phyloP scores from a whole-genome alignment of 805 yeast species.

The Candida silvicultrix region DNA sequence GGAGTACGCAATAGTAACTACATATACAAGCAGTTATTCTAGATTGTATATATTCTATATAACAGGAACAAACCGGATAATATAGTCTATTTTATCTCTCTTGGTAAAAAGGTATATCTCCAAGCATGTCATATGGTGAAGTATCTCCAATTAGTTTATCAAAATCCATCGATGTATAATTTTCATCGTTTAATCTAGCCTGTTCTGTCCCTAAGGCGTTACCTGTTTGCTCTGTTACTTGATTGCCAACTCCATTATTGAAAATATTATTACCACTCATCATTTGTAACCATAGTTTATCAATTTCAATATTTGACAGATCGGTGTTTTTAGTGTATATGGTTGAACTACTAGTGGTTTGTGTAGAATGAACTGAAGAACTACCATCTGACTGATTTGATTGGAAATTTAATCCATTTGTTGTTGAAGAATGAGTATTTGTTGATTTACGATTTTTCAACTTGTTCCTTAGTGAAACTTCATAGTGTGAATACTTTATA shows the following conservation, averaged over 20 bases:
- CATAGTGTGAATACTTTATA: not conserved
- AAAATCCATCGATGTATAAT: slow-evolving; percentile 4
- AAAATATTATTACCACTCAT: slow-evolving; percentile 8
- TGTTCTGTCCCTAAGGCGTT: not conserved
- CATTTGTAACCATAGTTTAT: slow-evolving; percentile 20
- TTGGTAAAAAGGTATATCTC: slow-evolving; percentile 12
- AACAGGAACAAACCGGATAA: not conserved
- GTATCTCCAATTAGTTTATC: slow-evolving; percentile 14
- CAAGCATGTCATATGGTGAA: slow-evolving; percentile 16
- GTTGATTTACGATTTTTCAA: not conserved
- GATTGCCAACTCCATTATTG: not conserved
- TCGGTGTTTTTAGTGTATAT: slow-evolving; percentile 14
- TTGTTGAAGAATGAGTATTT: not conserved
- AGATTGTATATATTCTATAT: too few species aligned
- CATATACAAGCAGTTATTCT: too few species aligned
- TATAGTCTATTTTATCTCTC: slow-evolving; percentile 1
- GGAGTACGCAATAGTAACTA: too few species aligned
- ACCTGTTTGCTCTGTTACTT: not conserved
- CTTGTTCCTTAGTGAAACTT: not conserved
- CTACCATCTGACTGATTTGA: not conserved
- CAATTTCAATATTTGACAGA: slow-evolving; percentile 15
- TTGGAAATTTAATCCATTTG: not conserved
- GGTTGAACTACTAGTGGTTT: not conserved
- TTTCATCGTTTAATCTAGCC: not conserved
- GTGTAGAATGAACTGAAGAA: not conserved